Conservation (phyloP, 2,329 filamentous ascomycete genomes). For the Fusarium tricinctum region DNA sequence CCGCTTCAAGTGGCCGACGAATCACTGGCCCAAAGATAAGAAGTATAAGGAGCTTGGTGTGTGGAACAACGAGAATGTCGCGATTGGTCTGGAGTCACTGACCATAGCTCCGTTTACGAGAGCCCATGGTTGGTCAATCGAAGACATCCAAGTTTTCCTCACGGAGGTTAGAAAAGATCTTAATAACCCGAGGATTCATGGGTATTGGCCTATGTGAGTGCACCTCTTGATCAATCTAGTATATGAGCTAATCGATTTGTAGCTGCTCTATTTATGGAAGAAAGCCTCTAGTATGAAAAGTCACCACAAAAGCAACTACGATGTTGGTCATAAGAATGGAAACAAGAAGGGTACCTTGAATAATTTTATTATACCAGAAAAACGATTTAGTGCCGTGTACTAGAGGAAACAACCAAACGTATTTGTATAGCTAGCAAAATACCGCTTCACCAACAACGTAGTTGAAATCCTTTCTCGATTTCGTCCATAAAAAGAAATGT, state of each 20-base stretch:
- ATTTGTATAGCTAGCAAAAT: too few relatives aligned
- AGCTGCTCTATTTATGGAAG: not conserved
- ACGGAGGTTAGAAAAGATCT: conserved; percentile 18
- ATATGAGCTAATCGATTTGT: fast-evolving
- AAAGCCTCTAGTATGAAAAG: not conserved
- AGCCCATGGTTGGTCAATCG: conserved; percentile 16
- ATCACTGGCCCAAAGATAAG: conserved; percentile 26
- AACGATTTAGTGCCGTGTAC: too few relatives aligned
- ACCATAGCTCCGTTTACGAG: conserved; percentile 23
- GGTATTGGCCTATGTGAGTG: conserved; percentile 26
- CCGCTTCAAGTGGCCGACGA: conserved; percentile 18
- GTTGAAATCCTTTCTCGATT: too few relatives aligned
- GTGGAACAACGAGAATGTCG: conserved; percentile 10
- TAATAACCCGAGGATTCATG: conserved; percentile 20
- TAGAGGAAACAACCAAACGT: too few relatives aligned
- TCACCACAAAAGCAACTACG: too few relatives aligned
- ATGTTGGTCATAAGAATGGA: too few relatives aligned
- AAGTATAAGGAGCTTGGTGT: conserved; percentile 17
- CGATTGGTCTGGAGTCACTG: conserved; percentile 6
- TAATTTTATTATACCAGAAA: too few relatives aligned
- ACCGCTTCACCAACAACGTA: too few relatives aligned
- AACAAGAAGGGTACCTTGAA: too few relatives aligned
- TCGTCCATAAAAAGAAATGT: too few relatives aligned
- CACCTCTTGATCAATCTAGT: too few relatives aligned
- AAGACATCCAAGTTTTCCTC: conserved; percentile 19